A percentile compares a stretch with the other conserved stretches of the same genome.
These are phyloP conservation scores for Glaciozyma martinii DNA, from an alignment of 768 basidiomycete species.

Conservation along the genomic window DNA sequence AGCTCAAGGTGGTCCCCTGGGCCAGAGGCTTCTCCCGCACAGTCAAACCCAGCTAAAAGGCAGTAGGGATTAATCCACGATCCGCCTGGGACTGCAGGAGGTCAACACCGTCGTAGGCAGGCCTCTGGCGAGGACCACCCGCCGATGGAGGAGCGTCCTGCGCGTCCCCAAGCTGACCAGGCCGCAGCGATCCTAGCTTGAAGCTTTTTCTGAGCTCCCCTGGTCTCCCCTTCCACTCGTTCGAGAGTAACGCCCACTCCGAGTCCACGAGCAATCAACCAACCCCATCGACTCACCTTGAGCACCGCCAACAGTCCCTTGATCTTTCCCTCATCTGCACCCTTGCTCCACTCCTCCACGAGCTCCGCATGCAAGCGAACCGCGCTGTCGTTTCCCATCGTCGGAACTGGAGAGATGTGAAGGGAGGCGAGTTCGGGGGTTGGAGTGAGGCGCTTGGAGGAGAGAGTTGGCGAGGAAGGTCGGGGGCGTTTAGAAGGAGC, in stretches of 20 bases:
- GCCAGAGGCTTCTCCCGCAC: no score
- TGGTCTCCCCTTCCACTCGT: neutral
- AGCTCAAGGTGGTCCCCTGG: no score
- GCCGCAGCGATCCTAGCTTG: no score
- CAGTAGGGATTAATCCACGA: no score
- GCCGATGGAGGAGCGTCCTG: no score
- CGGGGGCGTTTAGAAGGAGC: slow-evolving; percentile 16
- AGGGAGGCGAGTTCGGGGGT: slow-evolving; percentile 6
- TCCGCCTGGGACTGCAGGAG: no score
- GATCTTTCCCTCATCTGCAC: neutral
- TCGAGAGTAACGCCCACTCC: neutral
- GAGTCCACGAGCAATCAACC: neutral
- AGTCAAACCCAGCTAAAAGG: no score
- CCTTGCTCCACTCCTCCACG: neutral
- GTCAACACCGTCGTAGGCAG: no score
- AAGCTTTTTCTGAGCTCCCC: neutral
- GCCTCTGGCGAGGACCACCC: no score
- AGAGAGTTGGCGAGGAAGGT: slow-evolving; percentile 17
- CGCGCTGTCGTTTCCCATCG: neutral
- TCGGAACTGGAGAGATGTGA: neutral
- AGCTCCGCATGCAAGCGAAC: slow-evolving; percentile 6
- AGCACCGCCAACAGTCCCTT: slow-evolving; percentile 7
- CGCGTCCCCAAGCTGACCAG: no score
- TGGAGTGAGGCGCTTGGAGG: slow-evolving; percentile 4
- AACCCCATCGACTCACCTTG: slow-evolving; percentile 5